Conservation (phyloP, 2,329 filamentous ascomycete species). For the Colletotrichum sp. region DNA sequence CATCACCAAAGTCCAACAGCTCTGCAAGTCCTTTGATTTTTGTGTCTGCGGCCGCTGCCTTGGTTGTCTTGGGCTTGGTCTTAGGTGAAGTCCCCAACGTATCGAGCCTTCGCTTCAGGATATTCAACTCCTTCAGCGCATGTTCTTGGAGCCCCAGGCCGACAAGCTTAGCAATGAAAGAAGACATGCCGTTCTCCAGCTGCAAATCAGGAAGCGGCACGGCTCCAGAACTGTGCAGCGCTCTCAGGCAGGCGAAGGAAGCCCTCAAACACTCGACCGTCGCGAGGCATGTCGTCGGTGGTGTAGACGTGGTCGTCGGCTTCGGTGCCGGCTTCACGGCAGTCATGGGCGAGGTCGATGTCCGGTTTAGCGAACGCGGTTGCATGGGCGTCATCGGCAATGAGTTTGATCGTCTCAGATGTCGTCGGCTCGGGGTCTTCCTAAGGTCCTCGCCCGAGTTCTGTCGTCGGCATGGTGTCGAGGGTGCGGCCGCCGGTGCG, state of each 20-base stretch:
- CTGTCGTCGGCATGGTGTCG: conserved; percentile 38
- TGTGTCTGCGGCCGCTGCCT: neutral
- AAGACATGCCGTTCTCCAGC: conserved; percentile 75
- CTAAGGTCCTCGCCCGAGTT: conserved; percentile 37
- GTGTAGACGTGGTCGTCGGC: conserved; percentile 25
- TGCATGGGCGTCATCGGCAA: conserved; percentile 66
- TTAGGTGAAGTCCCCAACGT: conserved; percentile 3
- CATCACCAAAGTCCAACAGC: conserved; percentile 64
- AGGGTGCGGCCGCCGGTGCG: conserved; percentile 32
- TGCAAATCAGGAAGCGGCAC: conserved; percentile 67
- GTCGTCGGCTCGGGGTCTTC: conserved; percentile 33
- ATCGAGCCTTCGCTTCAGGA: conserved; percentile 69
- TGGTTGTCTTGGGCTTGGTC: neutral
- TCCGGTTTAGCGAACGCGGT: conserved; percentile 64
- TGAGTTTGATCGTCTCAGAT: conserved; percentile 60
- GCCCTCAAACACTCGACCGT: conserved; percentile 72
- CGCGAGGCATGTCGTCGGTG: conserved; percentile 54
- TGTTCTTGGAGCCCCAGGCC: conserved; percentile 68
- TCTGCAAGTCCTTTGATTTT: conserved; percentile 55
- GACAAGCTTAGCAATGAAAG: conserved; percentile 70
- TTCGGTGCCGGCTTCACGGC: conserved; percentile 35
- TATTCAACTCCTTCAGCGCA: conserved; percentile 70
- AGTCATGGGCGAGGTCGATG: conserved; percentile 56
- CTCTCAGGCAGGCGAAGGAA: conserved; percentile 69
- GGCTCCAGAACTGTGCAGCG: conserved; percentile 57